Evolutionary conservation across 2,329 filamentous ascomycete species (phyloP).

Genomic region (Penicillium sp.): DNA sequence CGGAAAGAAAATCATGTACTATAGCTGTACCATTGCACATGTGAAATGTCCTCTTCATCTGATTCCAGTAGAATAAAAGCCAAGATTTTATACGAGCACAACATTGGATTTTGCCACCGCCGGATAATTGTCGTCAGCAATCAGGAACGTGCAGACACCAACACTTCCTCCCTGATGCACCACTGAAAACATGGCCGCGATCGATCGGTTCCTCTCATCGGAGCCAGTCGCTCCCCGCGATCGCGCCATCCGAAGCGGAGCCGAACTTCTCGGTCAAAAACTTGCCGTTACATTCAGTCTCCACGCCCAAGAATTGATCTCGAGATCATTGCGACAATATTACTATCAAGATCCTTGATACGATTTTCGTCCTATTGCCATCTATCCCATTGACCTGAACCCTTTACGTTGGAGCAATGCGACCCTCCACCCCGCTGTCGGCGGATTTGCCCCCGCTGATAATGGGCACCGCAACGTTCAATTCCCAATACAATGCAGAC

Average conservation of each 20-base stretch:
- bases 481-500: constrained; percentile 46
- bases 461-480: constrained; percentile 48
- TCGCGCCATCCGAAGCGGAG: constrained; percentile 25
- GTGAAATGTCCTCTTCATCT: constrained; percentile 8
- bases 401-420: constrained; percentile 20
- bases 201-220: constrained; percentile 2
- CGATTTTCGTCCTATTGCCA: too few species aligned
- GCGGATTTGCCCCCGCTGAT: constrained; percentile 42
- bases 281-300: too few species aligned
- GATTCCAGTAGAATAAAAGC: too few species aligned
- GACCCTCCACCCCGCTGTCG: constrained; percentile 34
- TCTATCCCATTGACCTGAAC: too few species aligned
- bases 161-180: neutral
- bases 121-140: too few species aligned
- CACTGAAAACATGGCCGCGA: neutral
- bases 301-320: too few species aligned
- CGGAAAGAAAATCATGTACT: constrained; percentile 20
- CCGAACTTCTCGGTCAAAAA: constrained; percentile 7
- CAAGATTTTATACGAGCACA: too few species aligned
- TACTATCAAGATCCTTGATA: too few species aligned
- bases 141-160: too few species aligned
- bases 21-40: constrained; percentile 24
- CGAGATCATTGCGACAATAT: too few species aligned
- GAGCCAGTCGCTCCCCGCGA: constrained; percentile 16
- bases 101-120: too few species aligned